phyloP scores from a whole-genome alignment of 139 green algal genomes.

The Asterochloris sp. region DNA sequence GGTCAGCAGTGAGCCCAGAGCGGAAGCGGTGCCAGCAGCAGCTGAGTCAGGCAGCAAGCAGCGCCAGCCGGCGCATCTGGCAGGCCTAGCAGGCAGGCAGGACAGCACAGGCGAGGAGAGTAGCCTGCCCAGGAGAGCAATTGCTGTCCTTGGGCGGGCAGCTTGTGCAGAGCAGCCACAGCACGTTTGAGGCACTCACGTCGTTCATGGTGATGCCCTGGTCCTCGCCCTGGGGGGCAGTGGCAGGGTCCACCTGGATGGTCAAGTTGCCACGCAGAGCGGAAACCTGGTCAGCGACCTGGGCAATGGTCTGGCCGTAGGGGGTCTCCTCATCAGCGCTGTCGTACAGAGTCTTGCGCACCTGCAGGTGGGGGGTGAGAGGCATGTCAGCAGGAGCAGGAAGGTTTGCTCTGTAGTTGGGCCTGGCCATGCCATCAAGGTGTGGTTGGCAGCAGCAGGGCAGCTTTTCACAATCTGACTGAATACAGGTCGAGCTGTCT shows the following conservation, averaged over 20 bases:
- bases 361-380: not conserved
- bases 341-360: conserved; percentile 15
- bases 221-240: not conserved
- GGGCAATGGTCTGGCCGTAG: not conserved
- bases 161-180: no score
- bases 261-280: not conserved
- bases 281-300: not conserved
- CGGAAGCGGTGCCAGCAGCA: no score
- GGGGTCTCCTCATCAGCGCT: not conserved
- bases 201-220: not conserved
- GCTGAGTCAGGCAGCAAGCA: no score
- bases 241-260: not conserved
- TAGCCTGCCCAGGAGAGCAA: no score
- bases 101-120: no score
- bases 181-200: not conserved
- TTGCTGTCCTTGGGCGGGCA: no score
- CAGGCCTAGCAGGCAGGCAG: no score
- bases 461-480: no score
- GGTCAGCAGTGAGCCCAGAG: not conserved
- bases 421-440: not conserved
- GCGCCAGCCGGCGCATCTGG: no score
- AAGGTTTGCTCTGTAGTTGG: not conserved
- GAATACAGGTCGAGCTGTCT: not conserved
- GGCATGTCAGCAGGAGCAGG: not conserved
- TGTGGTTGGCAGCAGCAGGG: no score